Base-by-base conservation (phyloP, 495 filamentous ascomycete species). In the Trichocladium uniseriatum region DNA sequence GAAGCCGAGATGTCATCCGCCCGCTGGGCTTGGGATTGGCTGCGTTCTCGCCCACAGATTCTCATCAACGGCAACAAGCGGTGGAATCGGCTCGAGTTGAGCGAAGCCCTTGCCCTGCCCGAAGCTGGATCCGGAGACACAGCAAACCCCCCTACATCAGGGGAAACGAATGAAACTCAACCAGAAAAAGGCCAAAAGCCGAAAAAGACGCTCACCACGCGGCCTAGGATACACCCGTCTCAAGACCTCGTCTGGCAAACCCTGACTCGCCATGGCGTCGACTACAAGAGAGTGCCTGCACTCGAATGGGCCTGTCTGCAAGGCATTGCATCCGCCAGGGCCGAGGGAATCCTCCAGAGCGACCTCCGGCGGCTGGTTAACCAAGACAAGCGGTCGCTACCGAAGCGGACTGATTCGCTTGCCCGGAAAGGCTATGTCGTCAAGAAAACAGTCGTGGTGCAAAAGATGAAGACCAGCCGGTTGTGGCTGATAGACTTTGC, bases 301-400 rank as follows among this genome's bases (percentile, higher is more conserved):
- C 72, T 79, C 34, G 83, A 90, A 65, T 95, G 92, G 67, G 73
- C 74, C 16, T 74, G 84, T 15, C 73, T 96, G 11, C 82, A 85
- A 9, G 82, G 89, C 35, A 89, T 96, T 57, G 89, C 84, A n/a
- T 78, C 82, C 3, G 72, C 69, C 46, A 78, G 82, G 47, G 69
- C 74, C 29, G 66, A 79, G 18, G 90, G 90, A 13, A 85, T 95
- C 34, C 66, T 83, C 1, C 91, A 96, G 65, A 79, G 83, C 7
- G 81, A 90, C 16, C 70, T 95, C n/a, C 78, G 82, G 18, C 75
- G 69, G 27, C 60, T 84, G 8, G 88, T 86, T 51, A 82, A 84
- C 16, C 90, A 95, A 66, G 88, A 95, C 63, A 94, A 94, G 60
- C 77, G 88, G 37, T 95, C 90, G 2, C 78, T 95, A 6, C 88